These are phyloP conservation scores for Teunomyces cretensis DNA, from an alignment of 805 yeast genomes.

Conservation along the genomic window DNA sequence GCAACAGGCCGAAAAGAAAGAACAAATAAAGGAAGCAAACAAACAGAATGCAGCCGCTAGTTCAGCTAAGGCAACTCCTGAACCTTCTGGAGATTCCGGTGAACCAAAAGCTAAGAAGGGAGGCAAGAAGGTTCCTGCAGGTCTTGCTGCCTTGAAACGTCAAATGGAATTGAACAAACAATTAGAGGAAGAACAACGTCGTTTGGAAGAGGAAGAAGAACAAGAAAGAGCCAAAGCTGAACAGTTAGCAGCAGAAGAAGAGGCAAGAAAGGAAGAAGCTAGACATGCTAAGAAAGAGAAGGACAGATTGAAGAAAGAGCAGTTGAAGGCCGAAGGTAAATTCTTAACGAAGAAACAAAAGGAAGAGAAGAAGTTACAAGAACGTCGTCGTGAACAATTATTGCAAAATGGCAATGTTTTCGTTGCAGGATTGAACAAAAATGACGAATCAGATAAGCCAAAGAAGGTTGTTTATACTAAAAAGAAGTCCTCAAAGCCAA, in stretches of 20 bases:
- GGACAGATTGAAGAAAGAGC: conserved; percentile 83
- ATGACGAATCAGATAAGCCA: conserved; percentile 40
- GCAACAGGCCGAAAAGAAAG: conserved; percentile 59
- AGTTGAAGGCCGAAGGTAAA: conserved; percentile 95
- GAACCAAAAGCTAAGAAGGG: conserved; percentile 42
- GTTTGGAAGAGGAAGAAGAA: conserved; percentile 69
- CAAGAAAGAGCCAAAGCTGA: conserved; percentile 51
- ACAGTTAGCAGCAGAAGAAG: conserved; percentile 55
- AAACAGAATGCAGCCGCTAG: conserved; percentile 43
- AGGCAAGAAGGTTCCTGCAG: conserved; percentile 84
- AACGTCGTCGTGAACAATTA: conserved; percentile 85
- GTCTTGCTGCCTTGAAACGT: conserved; percentile 84
- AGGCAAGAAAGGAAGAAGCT: conserved; percentile 59
- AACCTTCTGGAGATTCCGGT: conserved; percentile 38
- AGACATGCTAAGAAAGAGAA: conserved; percentile 75
- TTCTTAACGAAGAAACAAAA: conserved; percentile 90
- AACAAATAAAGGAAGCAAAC: conserved; percentile 51
- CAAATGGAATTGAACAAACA: conserved; percentile 89
- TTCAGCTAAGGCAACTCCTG: conserved; percentile 29
- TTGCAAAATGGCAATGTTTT: conserved; percentile 69
- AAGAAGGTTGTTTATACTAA: conserved; percentile 71
- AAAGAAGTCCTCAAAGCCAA: conserved; percentile 58
- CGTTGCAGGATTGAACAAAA: conserved; percentile 67
- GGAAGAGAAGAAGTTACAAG: conserved; percentile 82
- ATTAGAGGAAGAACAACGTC: conserved; percentile 77